A percentile compares a stretch with the other conserved stretches of the same genome.
Conservation (phyloP, 495 filamentous ascomycete species). For the Podospora pseudopauciseta region DNA sequence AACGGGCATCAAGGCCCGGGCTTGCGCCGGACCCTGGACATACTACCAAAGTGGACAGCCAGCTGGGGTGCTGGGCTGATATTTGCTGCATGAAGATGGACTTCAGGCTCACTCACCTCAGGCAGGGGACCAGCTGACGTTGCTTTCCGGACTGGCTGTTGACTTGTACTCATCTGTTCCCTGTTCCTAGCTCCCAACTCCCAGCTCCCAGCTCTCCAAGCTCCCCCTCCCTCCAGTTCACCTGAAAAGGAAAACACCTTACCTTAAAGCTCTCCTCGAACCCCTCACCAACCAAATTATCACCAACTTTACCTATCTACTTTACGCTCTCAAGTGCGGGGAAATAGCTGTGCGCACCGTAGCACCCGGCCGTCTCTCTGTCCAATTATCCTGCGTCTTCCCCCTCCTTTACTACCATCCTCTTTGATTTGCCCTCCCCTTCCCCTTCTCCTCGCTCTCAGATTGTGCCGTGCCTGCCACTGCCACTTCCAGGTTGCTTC, state of each 20-base stretch:
- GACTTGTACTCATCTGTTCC: too few species aligned
- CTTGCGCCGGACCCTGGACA: slow-evolving; percentile 1
- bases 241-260: neutral
- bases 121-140: neutral
- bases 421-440: slow-evolving; percentile 21
- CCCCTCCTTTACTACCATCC: neutral
- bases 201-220: too few species aligned
- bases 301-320: neutral
- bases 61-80: neutral
- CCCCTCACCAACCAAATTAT: neutral
- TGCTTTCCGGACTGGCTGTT: neutral
- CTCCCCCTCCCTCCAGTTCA: neutral
- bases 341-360: slow-evolving; percentile 19
- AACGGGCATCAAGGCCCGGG: slow-evolving; percentile 3
- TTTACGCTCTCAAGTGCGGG: slow-evolving; percentile 29
- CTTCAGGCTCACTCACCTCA: neutral
- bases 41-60: too few species aligned
- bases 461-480: slow-evolving; percentile 6
- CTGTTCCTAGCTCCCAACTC: too few species aligned
- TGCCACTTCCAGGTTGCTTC: slow-evolving; percentile 3
- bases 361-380: slow-evolving; percentile 13
- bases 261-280: neutral
- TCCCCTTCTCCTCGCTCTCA: slow-evolving; percentile 19
- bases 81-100: neutral
- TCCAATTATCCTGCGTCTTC: slow-evolving; percentile 32